A percentile compares a stretch with the other conserved stretches of the same genome.
Evolutionary conservation across 345 rosid genomes (phyloP).

Genomic region (Arabis alpina): DNA sequence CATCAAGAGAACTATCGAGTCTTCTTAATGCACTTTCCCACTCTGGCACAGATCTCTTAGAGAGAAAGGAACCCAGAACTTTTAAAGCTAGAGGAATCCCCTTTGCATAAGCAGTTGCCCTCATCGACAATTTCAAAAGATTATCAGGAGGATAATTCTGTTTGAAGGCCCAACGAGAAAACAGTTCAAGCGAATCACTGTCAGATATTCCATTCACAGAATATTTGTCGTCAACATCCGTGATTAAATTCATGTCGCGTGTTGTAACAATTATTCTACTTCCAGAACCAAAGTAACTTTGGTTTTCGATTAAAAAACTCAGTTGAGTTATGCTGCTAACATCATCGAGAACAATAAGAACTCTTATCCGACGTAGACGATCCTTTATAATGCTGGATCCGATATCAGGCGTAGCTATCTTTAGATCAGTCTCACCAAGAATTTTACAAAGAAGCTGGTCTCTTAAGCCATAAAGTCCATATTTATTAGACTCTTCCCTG

Average conservation of each 20-base stretch:
- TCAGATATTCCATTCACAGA: constrained; percentile 5
- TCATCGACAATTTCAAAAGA: constrained; percentile 13
- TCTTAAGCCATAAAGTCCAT: neutral
- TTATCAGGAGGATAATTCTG: constrained; percentile 11
- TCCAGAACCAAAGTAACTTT: constrained; percentile 19
- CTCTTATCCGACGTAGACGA: constrained; percentile 23
- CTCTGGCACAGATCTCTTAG: neutral
- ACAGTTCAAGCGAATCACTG: constrained; percentile 28
- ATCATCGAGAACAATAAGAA: constrained; percentile 35
- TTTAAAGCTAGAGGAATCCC: constrained; percentile 39
- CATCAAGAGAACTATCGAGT: neutral
- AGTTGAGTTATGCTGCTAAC: neutral
- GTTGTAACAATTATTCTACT: constrained; percentile 28
- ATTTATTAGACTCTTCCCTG: constrained; percentile 30
- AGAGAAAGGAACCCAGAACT: constrained; percentile 36
- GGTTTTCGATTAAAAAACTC: constrained; percentile 8
- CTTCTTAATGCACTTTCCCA: constrained; percentile 41
- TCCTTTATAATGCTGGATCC: neutral
- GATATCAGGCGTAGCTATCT: neutral
- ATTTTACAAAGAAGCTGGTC: constrained; percentile 14
- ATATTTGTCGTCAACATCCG: neutral
- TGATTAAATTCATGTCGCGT: constrained; percentile 3
- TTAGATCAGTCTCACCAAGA: neutral
- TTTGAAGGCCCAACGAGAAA: constrained; percentile 24
- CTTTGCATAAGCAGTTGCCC: constrained; percentile 3